Percentiles rank a stretch among this genome's conserved stretches.
phyloP scores from a whole-genome alignment of 1,139 yeast species.

The Hyphopichia burtonii region DNA sequence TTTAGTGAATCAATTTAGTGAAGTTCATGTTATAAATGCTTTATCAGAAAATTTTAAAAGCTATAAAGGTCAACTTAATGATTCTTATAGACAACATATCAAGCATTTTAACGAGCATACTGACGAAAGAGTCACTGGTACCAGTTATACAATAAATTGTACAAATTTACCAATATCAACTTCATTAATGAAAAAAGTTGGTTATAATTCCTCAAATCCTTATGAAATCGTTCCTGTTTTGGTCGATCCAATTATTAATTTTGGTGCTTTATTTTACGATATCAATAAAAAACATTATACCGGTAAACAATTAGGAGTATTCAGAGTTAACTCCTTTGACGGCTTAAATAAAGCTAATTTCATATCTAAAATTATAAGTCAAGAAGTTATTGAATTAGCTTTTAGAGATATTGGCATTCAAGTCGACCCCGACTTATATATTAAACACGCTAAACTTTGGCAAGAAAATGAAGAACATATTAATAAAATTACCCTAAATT shows the following conservation, averaged over 20 bases:
- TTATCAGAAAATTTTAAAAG: slow-evolving; percentile 39
- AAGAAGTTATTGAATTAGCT: slow-evolving; percentile 59
- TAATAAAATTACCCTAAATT: slow-evolving; percentile 41
- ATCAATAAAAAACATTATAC: slow-evolving; percentile 43
- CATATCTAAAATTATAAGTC: slow-evolving; percentile 57
- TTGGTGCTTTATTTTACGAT: slow-evolving; percentile 67
- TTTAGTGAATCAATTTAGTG: slow-evolving; percentile 58
- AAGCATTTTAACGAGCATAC: slow-evolving; percentile 20
- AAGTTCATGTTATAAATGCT: slow-evolving; percentile 58
- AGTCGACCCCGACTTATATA: slow-evolving; percentile 40
- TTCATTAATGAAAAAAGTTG: slow-evolving; percentile 33
- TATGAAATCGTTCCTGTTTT: slow-evolving; percentile 38
- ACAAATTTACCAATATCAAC: slow-evolving; percentile 36
- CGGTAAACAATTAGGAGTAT: slow-evolving; percentile 69
- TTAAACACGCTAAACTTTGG: slow-evolving; percentile 61
- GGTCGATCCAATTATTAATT: slow-evolving; percentile 51
- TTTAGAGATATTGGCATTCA: slow-evolving; percentile 49
- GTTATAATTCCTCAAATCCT: slow-evolving; percentile 38
- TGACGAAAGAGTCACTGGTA: slow-evolving; percentile 4
- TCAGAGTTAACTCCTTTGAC: slow-evolving; percentile 64
- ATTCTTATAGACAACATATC: slow-evolving; percentile 32
- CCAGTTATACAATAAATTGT: slow-evolving; percentile 19
- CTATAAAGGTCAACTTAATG: slow-evolving; percentile 36
- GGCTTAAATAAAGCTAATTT: slow-evolving; percentile 63
- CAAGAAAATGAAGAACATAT: slow-evolving; percentile 54